Evolutionary conservation across 2,329 filamentous ascomycete species (phyloP).

Genomic region (Penicillium crustosum): DNA sequence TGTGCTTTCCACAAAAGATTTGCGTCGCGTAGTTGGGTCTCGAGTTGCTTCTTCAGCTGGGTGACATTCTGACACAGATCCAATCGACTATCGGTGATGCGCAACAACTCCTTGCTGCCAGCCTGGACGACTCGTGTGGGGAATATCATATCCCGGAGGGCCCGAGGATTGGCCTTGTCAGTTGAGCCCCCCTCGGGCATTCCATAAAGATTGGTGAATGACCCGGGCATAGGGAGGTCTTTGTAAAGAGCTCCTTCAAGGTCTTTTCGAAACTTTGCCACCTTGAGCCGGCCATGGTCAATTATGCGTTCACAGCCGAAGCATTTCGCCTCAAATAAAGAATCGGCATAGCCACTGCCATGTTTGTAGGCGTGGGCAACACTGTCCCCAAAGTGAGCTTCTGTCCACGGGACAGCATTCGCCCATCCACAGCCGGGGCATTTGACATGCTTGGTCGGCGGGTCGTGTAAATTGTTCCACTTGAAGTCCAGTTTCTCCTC

Average conservation of each 20-base stretch:
- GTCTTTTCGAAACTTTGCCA: slow-evolving; percentile 62
- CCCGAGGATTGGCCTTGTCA: not conserved
- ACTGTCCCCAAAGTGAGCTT: slow-evolving; percentile 24
- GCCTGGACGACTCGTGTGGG: slow-evolving; percentile 10
- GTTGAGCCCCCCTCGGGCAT: slow-evolving; percentile 37
- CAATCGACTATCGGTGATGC: slow-evolving; percentile 55
- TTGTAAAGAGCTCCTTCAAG: slow-evolving; percentile 48
- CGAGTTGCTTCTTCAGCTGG: slow-evolving; percentile 33
- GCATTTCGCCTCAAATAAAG: slow-evolving; percentile 54
- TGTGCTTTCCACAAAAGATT: slow-evolving; percentile 40
- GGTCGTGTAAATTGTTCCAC: slow-evolving; percentile 62
- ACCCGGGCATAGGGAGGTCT: slow-evolving; percentile 63
- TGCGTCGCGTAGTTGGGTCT: slow-evolving; percentile 46
- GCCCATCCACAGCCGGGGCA: slow-evolving; percentile 56
- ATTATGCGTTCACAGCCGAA: slow-evolving; percentile 51
- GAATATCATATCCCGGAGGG: slow-evolving; percentile 20
- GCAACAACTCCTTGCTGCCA: slow-evolving; percentile 48
- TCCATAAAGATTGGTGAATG: slow-evolving; percentile 59
- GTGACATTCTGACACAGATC: slow-evolving; percentile 47
- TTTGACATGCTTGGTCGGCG: slow-evolving; percentile 47
- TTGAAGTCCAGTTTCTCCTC: slow-evolving; percentile 30
- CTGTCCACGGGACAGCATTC: slow-evolving; percentile 59
- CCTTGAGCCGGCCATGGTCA: slow-evolving; percentile 59
- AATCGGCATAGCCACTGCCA: slow-evolving; percentile 34
- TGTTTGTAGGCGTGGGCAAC: slow-evolving; percentile 23